phyloP scores from a whole-genome alignment of 805 yeast genomes.

The Suhomyces vadensis region DNA sequence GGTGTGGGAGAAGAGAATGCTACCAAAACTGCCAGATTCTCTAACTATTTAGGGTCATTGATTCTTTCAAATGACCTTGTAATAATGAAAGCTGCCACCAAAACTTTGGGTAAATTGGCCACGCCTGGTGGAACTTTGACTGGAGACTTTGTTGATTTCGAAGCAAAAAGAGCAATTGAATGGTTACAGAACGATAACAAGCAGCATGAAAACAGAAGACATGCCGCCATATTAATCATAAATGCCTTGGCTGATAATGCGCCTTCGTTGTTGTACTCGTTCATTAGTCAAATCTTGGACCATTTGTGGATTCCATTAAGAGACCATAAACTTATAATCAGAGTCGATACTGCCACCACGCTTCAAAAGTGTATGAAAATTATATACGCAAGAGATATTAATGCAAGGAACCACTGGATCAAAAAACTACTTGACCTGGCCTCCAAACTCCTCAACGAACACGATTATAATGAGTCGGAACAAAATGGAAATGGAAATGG shows the following conservation, averaged over 20 bases:
- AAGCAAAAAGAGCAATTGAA: slow-evolving; percentile 85
- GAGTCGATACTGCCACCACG: slow-evolving; percentile 83
- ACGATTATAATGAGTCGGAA: slow-evolving; percentile 14
- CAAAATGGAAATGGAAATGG: slow-evolving; percentile 12
- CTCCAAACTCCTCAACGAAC: slow-evolving; percentile 52
- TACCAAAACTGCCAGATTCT: slow-evolving; percentile 84
- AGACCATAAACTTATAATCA: slow-evolving; percentile 70
- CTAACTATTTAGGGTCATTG: slow-evolving; percentile 81
- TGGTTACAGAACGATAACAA: slow-evolving; percentile 83
- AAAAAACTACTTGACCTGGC: slow-evolving; percentile 68
- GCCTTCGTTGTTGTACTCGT: slow-evolving; percentile 78
- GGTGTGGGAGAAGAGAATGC: slow-evolving; percentile 77
- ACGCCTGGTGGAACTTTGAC: slow-evolving; percentile 87
- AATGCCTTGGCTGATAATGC: slow-evolving; percentile 83
- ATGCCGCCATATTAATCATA: slow-evolving; percentile 84
- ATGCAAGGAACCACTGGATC: slow-evolving; percentile 74
- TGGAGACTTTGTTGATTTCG: slow-evolving; percentile 90
- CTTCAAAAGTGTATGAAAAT: slow-evolving; percentile 76
- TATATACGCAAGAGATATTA: slow-evolving; percentile 73
- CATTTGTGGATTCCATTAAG: slow-evolving; percentile 86
- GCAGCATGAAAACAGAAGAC: slow-evolving; percentile 75
- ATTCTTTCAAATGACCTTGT: slow-evolving; percentile 80
- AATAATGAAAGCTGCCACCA: slow-evolving; percentile 85
- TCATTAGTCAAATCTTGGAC: slow-evolving; percentile 74
- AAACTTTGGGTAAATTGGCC: slow-evolving; percentile 84